Conservation (phyloP, 2,329 filamentous ascomycete genomes). For the Aspergillus sp. region DNA sequence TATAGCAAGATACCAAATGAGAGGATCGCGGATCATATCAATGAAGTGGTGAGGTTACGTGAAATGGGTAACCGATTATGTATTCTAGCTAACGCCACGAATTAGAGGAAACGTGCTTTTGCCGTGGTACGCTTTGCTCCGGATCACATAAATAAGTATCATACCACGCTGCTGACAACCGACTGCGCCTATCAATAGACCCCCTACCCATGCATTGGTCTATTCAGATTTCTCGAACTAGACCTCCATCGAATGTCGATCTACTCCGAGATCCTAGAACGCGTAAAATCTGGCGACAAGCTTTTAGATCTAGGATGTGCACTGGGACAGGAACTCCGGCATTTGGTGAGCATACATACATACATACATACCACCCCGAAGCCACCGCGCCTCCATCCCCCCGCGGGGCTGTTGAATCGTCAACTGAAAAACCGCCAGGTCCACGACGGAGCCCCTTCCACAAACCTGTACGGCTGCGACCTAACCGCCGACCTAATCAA, state of each 20-base stretch:
- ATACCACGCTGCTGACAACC: background rate
- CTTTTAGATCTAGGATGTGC: conserved; percentile 49
- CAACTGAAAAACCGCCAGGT: background rate
- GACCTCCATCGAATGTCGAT: background rate
- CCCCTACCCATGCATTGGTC: background rate
- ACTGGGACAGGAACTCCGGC: conserved; percentile 36
- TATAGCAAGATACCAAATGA: conserved; percentile 1
- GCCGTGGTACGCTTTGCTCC: background rate
- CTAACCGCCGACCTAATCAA: conserved; percentile 44
- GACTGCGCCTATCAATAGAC: background rate
- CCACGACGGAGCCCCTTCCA: conserved; percentile 43
- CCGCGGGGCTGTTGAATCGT: background rate
- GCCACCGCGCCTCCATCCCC: too few relatives aligned
- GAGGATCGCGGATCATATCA: conserved; percentile 25
- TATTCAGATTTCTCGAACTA: background rate
- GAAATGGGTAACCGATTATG: background rate
- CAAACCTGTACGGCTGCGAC: conserved; percentile 44
- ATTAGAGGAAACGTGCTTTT: background rate
- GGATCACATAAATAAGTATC: background rate
- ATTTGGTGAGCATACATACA: conserved; percentile 20
- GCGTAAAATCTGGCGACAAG: conserved; percentile 2
- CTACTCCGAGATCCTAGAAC: conserved; percentile 6
- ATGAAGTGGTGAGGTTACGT: conserved; percentile 27
- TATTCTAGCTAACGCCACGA: background rate
- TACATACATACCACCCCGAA: background rate